phyloP scores from a whole-genome alignment of 2,329 filamentous ascomycete species.

The Tolypocladium ovalisporum region DNA sequence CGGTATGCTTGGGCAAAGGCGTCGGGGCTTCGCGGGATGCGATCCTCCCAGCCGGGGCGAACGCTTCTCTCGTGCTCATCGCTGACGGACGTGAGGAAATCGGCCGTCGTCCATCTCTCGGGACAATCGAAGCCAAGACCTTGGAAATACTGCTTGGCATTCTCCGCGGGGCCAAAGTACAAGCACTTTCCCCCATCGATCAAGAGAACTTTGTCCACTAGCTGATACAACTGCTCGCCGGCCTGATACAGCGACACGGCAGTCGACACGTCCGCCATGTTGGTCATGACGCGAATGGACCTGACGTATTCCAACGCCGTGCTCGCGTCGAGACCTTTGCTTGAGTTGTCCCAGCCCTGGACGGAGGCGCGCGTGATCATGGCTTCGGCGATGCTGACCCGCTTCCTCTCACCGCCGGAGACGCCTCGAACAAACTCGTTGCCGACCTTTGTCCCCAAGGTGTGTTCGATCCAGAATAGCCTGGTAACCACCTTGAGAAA shows the following conservation, averaged over 20 bases:
- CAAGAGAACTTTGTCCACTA: slow-evolving; percentile 69
- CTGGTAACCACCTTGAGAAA: slow-evolving; percentile 53
- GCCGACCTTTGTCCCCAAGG: slow-evolving; percentile 56
- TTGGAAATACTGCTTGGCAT: slow-evolving; percentile 59
- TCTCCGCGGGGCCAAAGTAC: slow-evolving; percentile 54
- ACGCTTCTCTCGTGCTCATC: slow-evolving; percentile 63
- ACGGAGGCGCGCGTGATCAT: slow-evolving; percentile 50
- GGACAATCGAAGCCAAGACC: slow-evolving; percentile 65
- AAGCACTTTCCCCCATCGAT: slow-evolving; percentile 62
- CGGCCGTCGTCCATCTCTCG: slow-evolving; percentile 57
- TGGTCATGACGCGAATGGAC: slow-evolving; percentile 51
- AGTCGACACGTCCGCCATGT: slow-evolving; percentile 61
- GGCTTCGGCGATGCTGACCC: slow-evolving; percentile 64
- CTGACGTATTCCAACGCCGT: slow-evolving; percentile 64
- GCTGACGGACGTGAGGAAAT: slow-evolving; percentile 70
- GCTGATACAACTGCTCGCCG: slow-evolving; percentile 51
- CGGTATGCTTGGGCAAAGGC: slow-evolving; percentile 58
- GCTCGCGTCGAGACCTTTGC: slow-evolving; percentile 59
- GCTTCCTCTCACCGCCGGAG: slow-evolving; percentile 57
- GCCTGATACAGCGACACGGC: slow-evolving; percentile 64
- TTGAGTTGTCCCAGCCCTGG: slow-evolving; percentile 66
- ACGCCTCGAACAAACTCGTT: slow-evolving; percentile 55
- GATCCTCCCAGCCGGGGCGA: slow-evolving; percentile 51
- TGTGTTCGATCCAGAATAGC: slow-evolving; percentile 62
- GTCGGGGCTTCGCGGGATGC: slow-evolving; percentile 56